phyloP scores from a whole-genome alignment of 257 asterid genomes.

The Catharanthus roseus region DNA sequence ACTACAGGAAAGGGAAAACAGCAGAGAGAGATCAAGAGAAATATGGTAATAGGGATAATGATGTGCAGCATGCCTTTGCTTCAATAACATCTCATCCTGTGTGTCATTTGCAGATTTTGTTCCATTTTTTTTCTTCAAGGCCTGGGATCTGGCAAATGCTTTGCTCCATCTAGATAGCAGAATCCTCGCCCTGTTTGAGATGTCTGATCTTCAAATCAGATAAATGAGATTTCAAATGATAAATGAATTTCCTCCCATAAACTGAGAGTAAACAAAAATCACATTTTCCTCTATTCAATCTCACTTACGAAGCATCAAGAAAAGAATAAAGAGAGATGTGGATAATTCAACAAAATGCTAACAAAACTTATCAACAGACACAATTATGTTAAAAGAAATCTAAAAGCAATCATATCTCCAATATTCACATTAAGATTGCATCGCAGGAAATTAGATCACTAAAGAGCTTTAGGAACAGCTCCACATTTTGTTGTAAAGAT shows the following conservation, averaged over 20 bases:
- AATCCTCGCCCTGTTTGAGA: constrained; percentile 90
- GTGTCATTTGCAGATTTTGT: constrained; percentile 52
- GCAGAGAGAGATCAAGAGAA: constrained; percentile 9
- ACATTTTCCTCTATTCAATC: background rate
- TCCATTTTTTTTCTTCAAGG: constrained; percentile 51
- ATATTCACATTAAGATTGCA: background rate
- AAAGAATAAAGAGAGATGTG: background rate
- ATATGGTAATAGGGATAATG: constrained; percentile 3
- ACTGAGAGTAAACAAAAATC: background rate
- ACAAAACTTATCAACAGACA: background rate
- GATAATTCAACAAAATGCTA: background rate
- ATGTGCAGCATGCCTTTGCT: constrained; percentile 65
- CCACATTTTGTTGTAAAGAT: background rate
- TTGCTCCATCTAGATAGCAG: constrained; percentile 81
- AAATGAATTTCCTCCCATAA: constrained; percentile 4
- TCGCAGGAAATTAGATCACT: background rate
- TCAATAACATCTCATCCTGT: constrained; percentile 77
- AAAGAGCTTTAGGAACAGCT: background rate
- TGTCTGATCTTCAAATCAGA: constrained; percentile 89
- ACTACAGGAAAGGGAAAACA: constrained; percentile 1
- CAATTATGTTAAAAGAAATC: background rate
- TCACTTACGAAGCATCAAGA: background rate
- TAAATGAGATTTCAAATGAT: constrained; percentile 43
- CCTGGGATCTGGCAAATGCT: constrained; percentile 60
- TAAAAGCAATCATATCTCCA: background rate